phyloP scores from a whole-genome alignment of 1,139 yeast species.

The Pneumocystis carinii region DNA sequence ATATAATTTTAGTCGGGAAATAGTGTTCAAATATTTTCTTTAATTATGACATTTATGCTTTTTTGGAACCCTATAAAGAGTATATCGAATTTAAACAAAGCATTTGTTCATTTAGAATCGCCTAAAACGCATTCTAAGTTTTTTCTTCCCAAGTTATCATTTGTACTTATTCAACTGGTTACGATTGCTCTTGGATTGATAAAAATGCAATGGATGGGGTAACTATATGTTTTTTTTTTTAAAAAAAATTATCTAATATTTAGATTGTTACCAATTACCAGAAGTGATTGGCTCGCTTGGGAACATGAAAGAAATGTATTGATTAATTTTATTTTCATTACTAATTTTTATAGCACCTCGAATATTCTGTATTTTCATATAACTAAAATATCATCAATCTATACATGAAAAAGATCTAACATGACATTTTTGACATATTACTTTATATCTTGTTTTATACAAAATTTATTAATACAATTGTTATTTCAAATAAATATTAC shows the following conservation, averaged over 20 bases:
- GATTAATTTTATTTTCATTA: background rate
- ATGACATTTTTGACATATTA: background rate
- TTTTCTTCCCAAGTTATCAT: constrained; percentile 33
- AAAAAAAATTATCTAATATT: background rate
- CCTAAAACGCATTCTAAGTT: constrained; percentile 29
- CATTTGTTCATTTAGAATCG: constrained; percentile 25
- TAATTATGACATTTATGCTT: constrained; percentile 78
- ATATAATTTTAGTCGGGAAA: constrained; percentile 47
- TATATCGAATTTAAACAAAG: constrained; percentile 39
- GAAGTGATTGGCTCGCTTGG: constrained; percentile 89
- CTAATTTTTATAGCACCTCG: background rate
- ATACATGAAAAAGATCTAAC: background rate
- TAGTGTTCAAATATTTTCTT: constrained; percentile 75
- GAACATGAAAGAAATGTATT: constrained; percentile 25
- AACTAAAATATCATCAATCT: background rate
- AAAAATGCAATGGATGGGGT: constrained; percentile 76
- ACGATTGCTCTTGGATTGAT: constrained; percentile 66
- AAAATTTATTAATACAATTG: no score
- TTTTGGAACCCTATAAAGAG: constrained; percentile 64
- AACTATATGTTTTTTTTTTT: background rate
- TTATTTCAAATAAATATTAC: background rate
- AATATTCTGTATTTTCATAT: background rate
- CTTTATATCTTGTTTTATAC: background rate
- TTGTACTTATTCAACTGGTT: constrained; percentile 44
- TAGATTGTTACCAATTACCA: constrained; percentile 57